Conservation (phyloP, 148 eudicot genomes). For the Rhododendron simsii region DNA sequence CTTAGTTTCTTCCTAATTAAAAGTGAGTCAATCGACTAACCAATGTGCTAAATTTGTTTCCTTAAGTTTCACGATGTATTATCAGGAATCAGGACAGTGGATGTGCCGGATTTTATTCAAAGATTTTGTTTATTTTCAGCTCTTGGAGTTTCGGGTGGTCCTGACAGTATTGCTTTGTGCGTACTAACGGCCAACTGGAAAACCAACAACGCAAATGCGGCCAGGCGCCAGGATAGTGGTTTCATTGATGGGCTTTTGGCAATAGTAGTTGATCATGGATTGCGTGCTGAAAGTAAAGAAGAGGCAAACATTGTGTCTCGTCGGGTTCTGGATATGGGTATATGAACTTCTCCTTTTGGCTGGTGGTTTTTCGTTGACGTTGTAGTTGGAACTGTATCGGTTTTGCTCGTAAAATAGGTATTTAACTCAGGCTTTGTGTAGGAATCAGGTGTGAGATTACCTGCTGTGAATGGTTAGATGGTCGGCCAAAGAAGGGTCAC, state of each 20-base stretch:
- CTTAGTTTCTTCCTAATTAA: background rate
- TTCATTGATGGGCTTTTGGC: conserved; percentile 74
- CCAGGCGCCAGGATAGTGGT: conserved; percentile 26
- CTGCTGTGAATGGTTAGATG: conserved; percentile 70
- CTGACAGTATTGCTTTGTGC: conserved; percentile 94
- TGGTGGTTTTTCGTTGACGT: conserved; percentile 5
- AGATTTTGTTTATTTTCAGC: conserved; percentile 40
- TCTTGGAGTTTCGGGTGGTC: conserved; percentile 94
- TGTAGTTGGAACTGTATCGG: background rate
- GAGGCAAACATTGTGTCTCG: conserved; percentile 65
- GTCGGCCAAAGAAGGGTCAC: conserved; percentile 75
- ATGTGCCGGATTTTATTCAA: background rate
- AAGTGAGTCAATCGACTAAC: background rate
- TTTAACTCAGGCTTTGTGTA: conserved; percentile 42
- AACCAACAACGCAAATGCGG: conserved; percentile 21
- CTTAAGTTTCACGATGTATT: background rate
- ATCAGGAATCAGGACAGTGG: background rate
- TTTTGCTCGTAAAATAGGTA: conserved; percentile 13
- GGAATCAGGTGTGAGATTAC: conserved; percentile 81
- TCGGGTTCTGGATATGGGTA: conserved; percentile 77
- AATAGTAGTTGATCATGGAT: conserved; percentile 82
- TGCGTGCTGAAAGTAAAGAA: conserved; percentile 73
- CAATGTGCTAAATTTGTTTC: background rate
- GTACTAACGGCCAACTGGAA: conserved; percentile 76
- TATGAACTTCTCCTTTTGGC: conserved; percentile 8